phyloP scores from a whole-genome alignment of 805 yeast species.

The Candida alai region DNA sequence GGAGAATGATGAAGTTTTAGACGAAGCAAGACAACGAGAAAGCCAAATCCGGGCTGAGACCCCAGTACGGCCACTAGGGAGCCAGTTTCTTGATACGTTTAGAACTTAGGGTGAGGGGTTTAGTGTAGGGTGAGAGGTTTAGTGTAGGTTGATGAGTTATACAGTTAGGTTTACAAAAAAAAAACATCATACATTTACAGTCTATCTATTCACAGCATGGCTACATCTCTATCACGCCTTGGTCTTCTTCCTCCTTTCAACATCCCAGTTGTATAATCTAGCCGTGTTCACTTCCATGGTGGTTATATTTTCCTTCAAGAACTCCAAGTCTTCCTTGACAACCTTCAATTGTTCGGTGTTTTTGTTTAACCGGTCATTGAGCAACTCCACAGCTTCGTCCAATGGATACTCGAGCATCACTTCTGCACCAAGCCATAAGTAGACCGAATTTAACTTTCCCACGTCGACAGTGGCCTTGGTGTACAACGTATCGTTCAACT shows the following conservation, averaged over 20 bases:
- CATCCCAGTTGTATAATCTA: slow-evolving; percentile 85
- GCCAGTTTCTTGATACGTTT: slow-evolving; percentile 59
- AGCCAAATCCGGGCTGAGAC: slow-evolving; percentile 47
- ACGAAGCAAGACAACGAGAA: slow-evolving; percentile 24
- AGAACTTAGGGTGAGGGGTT: slow-evolving; percentile 29
- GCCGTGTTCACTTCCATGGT: slow-evolving; percentile 98
- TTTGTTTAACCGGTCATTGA: slow-evolving; percentile 56
- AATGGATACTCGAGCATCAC: slow-evolving; percentile 94
- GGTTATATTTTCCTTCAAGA: slow-evolving; percentile 82
- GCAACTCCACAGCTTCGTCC: slow-evolving; percentile 76
- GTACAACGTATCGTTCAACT: slow-evolving; percentile 87
- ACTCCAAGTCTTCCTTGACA: slow-evolving; percentile 83
- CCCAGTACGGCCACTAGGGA: slow-evolving; percentile 58
- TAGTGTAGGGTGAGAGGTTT: background rate
- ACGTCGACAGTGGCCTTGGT: slow-evolving; percentile 73
- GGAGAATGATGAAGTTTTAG: slow-evolving; percentile 19
- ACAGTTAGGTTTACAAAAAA: no score
- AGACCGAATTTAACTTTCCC: slow-evolving; percentile 55
- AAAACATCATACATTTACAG: no score
- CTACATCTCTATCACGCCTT: slow-evolving; percentile 16
- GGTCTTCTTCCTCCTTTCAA: slow-evolving; percentile 61
- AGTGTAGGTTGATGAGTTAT: no score
- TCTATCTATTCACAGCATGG: no score
- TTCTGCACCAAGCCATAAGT: slow-evolving; percentile 97
- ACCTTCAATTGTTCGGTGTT: slow-evolving; percentile 56